phyloP scores from a whole-genome alignment of 768 basidiomycete species.

The Rhizopogon roseolus region DNA sequence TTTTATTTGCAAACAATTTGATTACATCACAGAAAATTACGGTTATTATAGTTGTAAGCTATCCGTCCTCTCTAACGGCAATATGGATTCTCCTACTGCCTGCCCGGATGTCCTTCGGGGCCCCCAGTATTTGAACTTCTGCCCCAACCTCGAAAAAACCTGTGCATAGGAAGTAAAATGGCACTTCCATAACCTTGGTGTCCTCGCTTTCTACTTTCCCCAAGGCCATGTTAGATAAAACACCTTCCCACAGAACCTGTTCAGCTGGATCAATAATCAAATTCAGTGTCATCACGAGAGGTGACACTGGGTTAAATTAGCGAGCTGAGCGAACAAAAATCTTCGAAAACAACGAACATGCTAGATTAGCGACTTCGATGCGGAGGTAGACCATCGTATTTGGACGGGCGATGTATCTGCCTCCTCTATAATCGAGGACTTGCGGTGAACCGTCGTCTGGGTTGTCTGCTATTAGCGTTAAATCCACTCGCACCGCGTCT shows the following conservation, averaged over 20 bases:
- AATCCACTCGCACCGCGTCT: constrained; percentile 55
- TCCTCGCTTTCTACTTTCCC: constrained; percentile 58
- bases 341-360: constrained; percentile 41
- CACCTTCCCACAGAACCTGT: constrained; percentile 68
- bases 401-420: constrained; percentile 45
- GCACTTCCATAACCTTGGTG: constrained; percentile 44
- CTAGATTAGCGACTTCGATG: constrained; percentile 57
- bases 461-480: constrained; percentile 42
- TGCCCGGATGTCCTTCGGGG: constrained; percentile 11
- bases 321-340: constrained; percentile 1
- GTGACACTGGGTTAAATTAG: constrained; percentile 34
- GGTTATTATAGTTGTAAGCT: constrained; percentile 4
- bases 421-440: constrained; percentile 15
- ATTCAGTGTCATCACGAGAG: constrained; percentile 50
- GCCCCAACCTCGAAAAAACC: constrained; percentile 55
- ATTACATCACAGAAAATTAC: background rate
- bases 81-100: constrained; percentile 16
- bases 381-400: constrained; percentile 64
- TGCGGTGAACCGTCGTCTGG: constrained; percentile 9
- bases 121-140: constrained; percentile 27
- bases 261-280: constrained; percentile 54
- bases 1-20: constrained; percentile 16
- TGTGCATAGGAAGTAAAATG: constrained; percentile 68
- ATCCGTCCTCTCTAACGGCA: constrained; percentile 6
- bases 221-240: constrained; percentile 53